Evolutionary conservation across 352 stramenopile genomes (phyloP), one percentile per base, ranked within the genome.

Genomic region (Globisporangium sylvaticum): DNA sequence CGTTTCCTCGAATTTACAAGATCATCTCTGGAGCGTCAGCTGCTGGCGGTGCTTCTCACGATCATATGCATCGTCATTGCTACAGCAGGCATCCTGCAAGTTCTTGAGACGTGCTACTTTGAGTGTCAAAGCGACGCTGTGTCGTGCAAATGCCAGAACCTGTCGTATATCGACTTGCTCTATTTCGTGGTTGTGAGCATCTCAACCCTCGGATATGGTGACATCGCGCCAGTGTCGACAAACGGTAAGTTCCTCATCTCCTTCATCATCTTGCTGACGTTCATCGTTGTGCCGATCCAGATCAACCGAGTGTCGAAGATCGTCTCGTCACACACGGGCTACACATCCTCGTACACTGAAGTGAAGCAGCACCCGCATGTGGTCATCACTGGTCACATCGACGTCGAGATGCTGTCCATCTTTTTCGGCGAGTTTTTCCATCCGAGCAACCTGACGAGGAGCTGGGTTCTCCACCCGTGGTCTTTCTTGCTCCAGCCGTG

Each of bases 391-490:
- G 86, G 88, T 3, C 78, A 95, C 52, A 79, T 96, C 22, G 80
- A 92, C 32, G 78, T 74, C 0, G 77, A 88, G 37, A 79, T 79
- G 54, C 75, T 94, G 9, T 71, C 77, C 1, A 64, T 87, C 10
- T 96, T 96, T 64, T 83, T 94, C n/a, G 62, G 65, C 0, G 84
- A 96, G 66, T 94, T 95, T 65, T 96, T 96, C 62, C 88, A 96
- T 62, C 66, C 86, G 0, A 88, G 83, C 61, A 94, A 96, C 53
- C 65, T 93, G 25, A 84, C 25, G 77, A 88, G 10, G 67, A 76
- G 24, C 56, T 73, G 0, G 74, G 66, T 10, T 84, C 83, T 0
- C 78, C 78, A 3, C 62, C 84, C 1, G 66, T 92, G 2, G 77
- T 92, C 1, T 92, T 92, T 53, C 68, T 92, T 24, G 74, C 84